These are phyloP conservation scores for Austropuccinia psidii DNA, from an alignment of 1,284 basidiomycete species.

Conservation along the genomic window DNA sequence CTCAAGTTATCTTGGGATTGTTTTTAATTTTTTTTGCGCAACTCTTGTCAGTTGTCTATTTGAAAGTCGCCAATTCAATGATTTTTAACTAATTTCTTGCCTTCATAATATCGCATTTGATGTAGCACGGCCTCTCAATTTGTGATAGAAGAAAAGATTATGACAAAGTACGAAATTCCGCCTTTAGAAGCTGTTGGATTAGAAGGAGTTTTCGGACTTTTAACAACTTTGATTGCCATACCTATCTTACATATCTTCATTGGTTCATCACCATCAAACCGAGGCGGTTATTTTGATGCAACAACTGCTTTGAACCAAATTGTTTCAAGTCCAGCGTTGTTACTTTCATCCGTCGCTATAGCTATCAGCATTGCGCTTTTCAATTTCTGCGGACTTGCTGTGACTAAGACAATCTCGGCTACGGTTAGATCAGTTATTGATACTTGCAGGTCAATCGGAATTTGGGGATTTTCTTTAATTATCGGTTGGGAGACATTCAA, in stretches of 20 bases:
- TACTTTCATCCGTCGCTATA: slow-evolving; percentile 63
- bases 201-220: slow-evolving; percentile 83
- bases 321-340: slow-evolving; percentile 66
- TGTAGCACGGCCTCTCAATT: slow-evolving; percentile 79
- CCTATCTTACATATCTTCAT: slow-evolving; percentile 59
- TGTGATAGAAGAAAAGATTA: slow-evolving; percentile 91
- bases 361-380: slow-evolving; percentile 71
- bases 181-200: slow-evolving; percentile 91
- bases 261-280: slow-evolving; percentile 52
- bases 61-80: background rate
- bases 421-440: slow-evolving; percentile 82
- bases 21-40: slow-evolving; percentile 93
- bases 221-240: slow-evolving; percentile 66
- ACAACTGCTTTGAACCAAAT: slow-evolving; percentile 84
- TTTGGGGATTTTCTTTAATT: slow-evolving; percentile 75
- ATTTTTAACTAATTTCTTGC: background rate
- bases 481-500: slow-evolving; percentile 92
- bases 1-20: slow-evolving; percentile 60
- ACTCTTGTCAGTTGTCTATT: slow-evolving; percentile 64
- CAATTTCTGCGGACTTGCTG: slow-evolving; percentile 90
- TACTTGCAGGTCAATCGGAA: slow-evolving; percentile 87
- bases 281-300: slow-evolving; percentile 81
- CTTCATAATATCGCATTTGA: background rate
- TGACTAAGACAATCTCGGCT: slow-evolving; percentile 80
- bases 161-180: slow-evolving; percentile 74